Evolutionary conservation across 2,329 filamentous ascomycete genomes (phyloP), one percentile per base, ranked within the genome.

Genomic region (Fusarium illudens): DNA sequence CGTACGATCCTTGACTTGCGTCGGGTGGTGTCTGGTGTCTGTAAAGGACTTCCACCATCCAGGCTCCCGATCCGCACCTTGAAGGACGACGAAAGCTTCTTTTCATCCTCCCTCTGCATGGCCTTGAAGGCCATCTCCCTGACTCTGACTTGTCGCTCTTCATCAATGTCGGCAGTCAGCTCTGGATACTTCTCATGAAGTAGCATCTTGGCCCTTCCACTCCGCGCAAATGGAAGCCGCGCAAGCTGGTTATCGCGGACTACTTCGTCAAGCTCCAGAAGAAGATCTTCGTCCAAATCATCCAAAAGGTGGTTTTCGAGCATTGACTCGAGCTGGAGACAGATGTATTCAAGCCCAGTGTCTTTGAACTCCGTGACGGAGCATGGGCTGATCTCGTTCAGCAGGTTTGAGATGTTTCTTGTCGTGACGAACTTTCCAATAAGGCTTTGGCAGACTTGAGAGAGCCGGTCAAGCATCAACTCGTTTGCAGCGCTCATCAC

Each of bases 401-500:
- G 84, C 15, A 98, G 83, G 54, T 90, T 89, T 61, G 92, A 92
- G 25, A 97, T 90, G 75, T 97, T 99, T 25, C 94, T 90, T 6
- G 89, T 91, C 50, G 89, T 93, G n/a, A 94, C 91, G 79, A 96
- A 96, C 51, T 87, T 88, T 33, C 94, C 94, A 62, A 98, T 87
- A 20, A 94, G 81, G 61, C 87, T 89, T 76, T 99, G 96, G 77
- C 96, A 98, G 27, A 96, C 89, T 76, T 97, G 92, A 6, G 93
- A 93, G 6, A 99, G 82, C 7, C 94, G 87, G 76, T 97, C 94
- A 48, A 99, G 86, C 94, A 99, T 97, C 60, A 99, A 82, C 78
- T 99, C 95, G 75, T 99, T 96, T 12, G 94, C 93, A 54, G 93
- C 90, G 58, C 89, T 89, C 86, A 98, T 90, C 44, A 98, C 92